These are phyloP conservation scores for Colletotrichum eremochloae DNA, from an alignment of 2,329 filamentous ascomycete species.

Conservation along the genomic window DNA sequence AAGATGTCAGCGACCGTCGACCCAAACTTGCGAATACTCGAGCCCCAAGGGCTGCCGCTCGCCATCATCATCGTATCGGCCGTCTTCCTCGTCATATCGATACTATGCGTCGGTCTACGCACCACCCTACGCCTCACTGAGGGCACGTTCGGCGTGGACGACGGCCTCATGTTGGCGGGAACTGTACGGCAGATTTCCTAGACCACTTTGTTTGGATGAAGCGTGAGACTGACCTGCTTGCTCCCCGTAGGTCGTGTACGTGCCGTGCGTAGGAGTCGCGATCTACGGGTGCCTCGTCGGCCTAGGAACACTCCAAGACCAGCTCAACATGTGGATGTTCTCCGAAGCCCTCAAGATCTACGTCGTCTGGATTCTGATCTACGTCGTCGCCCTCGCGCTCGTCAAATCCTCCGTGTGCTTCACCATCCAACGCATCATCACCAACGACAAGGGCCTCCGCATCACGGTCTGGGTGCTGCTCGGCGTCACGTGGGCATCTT, in stretches of 20 bases:
- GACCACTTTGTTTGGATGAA: neutral
- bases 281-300: conserved; percentile 44
- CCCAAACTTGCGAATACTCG: conserved; percentile 32
- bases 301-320: conserved; percentile 44
- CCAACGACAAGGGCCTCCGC: conserved; percentile 42
- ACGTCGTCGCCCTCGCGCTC: conserved; percentile 45
- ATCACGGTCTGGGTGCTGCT: conserved; percentile 44
- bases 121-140: conserved; percentile 31
- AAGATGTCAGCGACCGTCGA: conserved; percentile 38
- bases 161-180: conserved; percentile 42
- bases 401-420: conserved; percentile 54
- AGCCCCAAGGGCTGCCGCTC: conserved; percentile 29
- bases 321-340: conserved; percentile 46
- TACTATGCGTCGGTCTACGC: conserved; percentile 32
- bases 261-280: conserved; percentile 40
- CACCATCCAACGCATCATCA: conserved; percentile 52
- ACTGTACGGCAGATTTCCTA: conserved; percentile 14
- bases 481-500: conserved; percentile 45
- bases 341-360: conserved; percentile 44
- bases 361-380: conserved; percentile 48
- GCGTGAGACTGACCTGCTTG: neutral
- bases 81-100: conserved; percentile 36
- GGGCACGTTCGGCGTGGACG: conserved; percentile 41
- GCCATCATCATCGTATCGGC: conserved; percentile 39
- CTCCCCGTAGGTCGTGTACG: conserved; percentile 37